Evolutionary conservation across 208 protist genomes (phyloP), one percentile per base, ranked within the genome.

Genomic region (Blastocrithidia nonstop): DNA sequence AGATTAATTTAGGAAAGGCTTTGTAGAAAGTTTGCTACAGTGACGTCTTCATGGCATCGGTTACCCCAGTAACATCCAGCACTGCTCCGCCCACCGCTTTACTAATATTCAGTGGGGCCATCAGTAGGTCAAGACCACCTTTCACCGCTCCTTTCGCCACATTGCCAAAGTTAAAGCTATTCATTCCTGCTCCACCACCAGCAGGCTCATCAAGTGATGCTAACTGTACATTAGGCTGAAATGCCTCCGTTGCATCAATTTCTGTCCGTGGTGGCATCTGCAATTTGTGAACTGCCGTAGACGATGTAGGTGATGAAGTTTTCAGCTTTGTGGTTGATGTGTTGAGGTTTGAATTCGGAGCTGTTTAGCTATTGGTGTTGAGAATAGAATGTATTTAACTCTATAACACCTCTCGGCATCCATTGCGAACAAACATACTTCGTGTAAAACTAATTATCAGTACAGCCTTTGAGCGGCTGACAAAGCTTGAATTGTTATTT

Each of bases 151-250:
- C 72, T 1, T 66, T 54, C 4, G 72, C 72, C 15, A 83, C 66
- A 23, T 32, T 43, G 8, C 38, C 11, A 20, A 15, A 17, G 17
- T 26, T 38, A 20, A 13, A 37, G 29, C n/a, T 35, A 20, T 37
- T 45, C 15, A n/a, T 35, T n/a, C 15, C 40, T n/a, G 7, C 2
- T 21, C 19, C 35, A 6, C 35, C 41, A 4, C 25, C 39, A 4
- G 55, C 52, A 4, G 68, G 74, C 43, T 71, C 41, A 11, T 61
- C 55, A 1, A 89, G 69, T 17, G 64, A 71, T 32, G 79, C 79
- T 33, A 89, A 48, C 59, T 89, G 71, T 26, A 85, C 74, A 4
- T 61, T 68, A 1, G 74, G 61, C 20, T 75, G 58, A 45, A 89
- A 89, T 8, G 44, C 46, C 3, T 31, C 33, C 23, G 29, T 38